These are phyloP conservation scores for Pistacia atlantica DNA, from an alignment of 345 rosid genomes.

Conservation along the genomic window DNA sequence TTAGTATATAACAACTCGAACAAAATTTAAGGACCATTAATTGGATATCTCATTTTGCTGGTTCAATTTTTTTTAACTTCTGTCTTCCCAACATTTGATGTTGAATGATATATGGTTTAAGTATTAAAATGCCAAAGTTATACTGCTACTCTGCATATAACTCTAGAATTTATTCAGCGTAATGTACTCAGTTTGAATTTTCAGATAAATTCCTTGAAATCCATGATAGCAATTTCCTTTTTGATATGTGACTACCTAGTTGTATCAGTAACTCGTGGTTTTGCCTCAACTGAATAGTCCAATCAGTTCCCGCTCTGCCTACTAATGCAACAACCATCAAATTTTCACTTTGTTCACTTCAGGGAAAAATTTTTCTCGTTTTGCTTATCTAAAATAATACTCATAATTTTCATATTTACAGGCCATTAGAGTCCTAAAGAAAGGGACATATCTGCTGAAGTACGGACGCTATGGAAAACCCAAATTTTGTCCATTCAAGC, in stretches of 20 bases:
- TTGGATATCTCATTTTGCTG: neutral
- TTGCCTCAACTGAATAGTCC: neutral
- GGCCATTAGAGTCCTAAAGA: constrained; percentile 72
- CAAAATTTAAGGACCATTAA: neutral
- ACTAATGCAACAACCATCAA: neutral
- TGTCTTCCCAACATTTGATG: no score
- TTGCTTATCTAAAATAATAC: neutral
- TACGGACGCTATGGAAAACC: constrained; percentile 81
- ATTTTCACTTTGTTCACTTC: neutral
- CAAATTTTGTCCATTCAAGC: constrained; percentile 74
- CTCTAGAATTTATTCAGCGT: neutral
- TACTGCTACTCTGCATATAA: neutral
- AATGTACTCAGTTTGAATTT: neutral
- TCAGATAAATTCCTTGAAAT: neutral
- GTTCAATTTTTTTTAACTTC: no score
- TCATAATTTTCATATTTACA: constrained; percentile 18
- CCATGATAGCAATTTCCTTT: neutral
- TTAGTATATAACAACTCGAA: neutral
- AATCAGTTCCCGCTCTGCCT: neutral
- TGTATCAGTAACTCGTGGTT: neutral
- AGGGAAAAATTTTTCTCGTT: neutral
- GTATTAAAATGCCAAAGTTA: neutral
- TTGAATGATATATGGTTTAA: neutral
- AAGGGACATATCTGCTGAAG: constrained; percentile 72
- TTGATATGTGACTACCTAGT: neutral